phyloP scores from a whole-genome alignment of 2,329 filamentous ascomycete species.

The Talaromyces marneffei region DNA sequence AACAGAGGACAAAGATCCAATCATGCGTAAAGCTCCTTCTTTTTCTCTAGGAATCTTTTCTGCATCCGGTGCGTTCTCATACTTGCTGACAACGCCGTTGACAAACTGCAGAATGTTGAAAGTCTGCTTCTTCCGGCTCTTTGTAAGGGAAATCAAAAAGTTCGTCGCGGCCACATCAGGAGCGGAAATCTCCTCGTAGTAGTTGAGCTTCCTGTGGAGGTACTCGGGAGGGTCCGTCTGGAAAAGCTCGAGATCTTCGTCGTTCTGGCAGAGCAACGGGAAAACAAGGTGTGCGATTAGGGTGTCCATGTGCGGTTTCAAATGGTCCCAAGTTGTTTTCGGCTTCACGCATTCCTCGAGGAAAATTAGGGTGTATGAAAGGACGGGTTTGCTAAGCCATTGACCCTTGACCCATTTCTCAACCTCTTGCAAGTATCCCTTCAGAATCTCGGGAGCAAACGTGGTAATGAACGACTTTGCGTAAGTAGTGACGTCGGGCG shows the following conservation, averaged over 20 bases:
- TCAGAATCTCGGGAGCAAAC: constrained; percentile 92
- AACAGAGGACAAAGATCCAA: constrained; percentile 86
- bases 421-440: constrained; percentile 88
- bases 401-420: constrained; percentile 96
- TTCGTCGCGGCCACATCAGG: constrained; percentile 95
- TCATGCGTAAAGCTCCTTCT: constrained; percentile 94
- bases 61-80: constrained; percentile 74
- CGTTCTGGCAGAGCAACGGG: constrained; percentile 84
- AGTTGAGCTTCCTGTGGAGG: constrained; percentile 93
- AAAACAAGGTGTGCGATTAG: constrained; percentile 93
- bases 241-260: constrained; percentile 91
- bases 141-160: constrained; percentile 90
- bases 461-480: constrained; percentile 86
- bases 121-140: constrained; percentile 89
- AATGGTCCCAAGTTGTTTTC: constrained; percentile 91
- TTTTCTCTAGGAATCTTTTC: constrained; percentile 94
- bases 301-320: constrained; percentile 89
- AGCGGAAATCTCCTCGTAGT: constrained; percentile 92
- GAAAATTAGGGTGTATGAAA: constrained; percentile 91
- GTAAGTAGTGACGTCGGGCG: constrained; percentile 70
- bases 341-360: constrained; percentile 96
- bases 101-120: constrained; percentile 93
- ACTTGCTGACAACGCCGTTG: constrained; percentile 89
- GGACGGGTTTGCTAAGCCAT: constrained; percentile 89
- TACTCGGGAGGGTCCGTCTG: constrained; percentile 94